These are phyloP conservation scores for Thermothelomyces thermophilus DNA, from an alignment of 2,329 filamentous ascomycete species.

Conservation along the genomic window DNA sequence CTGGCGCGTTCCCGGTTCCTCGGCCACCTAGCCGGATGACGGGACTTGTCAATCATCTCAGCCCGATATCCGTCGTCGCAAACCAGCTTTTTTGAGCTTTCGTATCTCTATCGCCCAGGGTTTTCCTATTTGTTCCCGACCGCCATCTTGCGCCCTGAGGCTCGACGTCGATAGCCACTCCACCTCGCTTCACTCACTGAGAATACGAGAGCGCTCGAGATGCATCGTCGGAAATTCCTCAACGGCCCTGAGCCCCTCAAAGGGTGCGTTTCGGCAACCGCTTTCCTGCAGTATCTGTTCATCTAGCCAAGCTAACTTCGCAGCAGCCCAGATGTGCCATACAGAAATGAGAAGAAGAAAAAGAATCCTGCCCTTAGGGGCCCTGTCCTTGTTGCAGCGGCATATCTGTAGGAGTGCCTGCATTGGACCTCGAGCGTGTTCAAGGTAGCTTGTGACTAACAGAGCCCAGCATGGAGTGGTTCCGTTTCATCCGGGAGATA, in stretches of 20 bases:
- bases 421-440: not conserved
- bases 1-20: too few relatives aligned
- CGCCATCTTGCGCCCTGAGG: not conserved
- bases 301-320: not conserved
- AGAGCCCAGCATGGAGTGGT: too few relatives aligned
- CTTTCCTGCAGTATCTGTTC: not conserved
- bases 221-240: constrained; percentile 22
- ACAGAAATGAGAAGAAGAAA: constrained; percentile 38
- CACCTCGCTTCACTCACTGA: too few relatives aligned
- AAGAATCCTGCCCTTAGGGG: constrained; percentile 57
- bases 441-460: not conserved
- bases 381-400: constrained; percentile 44
- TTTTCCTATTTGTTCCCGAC: not conserved
- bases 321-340: constrained; percentile 34
- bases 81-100: not conserved
- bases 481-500: too few relatives aligned
- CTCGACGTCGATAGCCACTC: not conserved
- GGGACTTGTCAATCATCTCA: too few relatives aligned
- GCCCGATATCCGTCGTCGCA: too few relatives aligned
- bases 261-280: constrained; percentile 27
- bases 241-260: constrained; percentile 34
- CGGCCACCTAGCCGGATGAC: too few relatives aligned
- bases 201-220: not conserved
- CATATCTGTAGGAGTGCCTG: constrained; percentile 43
- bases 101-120: not conserved